Percentiles rank a stretch among this genome's conserved stretches.
phyloP scores from a whole-genome alignment of 306 rosid genomes.

The Vigna mungo region DNA sequence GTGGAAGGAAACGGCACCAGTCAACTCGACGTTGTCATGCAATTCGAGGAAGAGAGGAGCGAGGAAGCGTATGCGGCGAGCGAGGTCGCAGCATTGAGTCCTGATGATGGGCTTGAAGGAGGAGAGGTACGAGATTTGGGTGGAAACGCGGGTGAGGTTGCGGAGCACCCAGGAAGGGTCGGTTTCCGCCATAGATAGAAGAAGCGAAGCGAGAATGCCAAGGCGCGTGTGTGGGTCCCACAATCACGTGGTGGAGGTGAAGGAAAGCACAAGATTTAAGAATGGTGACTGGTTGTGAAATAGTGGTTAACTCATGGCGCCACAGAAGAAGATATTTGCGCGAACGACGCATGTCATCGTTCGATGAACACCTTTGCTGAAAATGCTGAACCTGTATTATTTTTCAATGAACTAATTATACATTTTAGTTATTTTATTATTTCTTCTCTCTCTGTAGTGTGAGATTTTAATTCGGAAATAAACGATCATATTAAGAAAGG shows the following conservation, averaged over 20 bases:
- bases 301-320: not conserved
- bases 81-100: conserved; percentile 48
- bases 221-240: not conserved
- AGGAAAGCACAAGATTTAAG: not conserved
- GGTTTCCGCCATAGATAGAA: conserved; percentile 7
- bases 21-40: conserved; percentile 12
- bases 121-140: conserved; percentile 39
- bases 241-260: not conserved
- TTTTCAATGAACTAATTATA: no score
- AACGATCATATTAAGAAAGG: no score
- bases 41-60: conserved; percentile 47
- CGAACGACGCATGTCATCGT: no score
- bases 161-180: not conserved
- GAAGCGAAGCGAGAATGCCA: not conserved
- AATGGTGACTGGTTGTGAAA: no score
- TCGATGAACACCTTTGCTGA: no score
- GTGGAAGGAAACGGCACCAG: not conserved
- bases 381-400: no score
- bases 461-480: no score
- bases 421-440: no score
- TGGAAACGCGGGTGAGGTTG: conserved; percentile 22
- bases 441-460: no score
- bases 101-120: conserved; percentile 42
- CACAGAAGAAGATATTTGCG: no score
- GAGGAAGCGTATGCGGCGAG: conserved; percentile 48